Evolutionary conservation across 2,329 filamentous ascomycete species (phyloP).

Genomic region (Ciborinia camelliae): DNA sequence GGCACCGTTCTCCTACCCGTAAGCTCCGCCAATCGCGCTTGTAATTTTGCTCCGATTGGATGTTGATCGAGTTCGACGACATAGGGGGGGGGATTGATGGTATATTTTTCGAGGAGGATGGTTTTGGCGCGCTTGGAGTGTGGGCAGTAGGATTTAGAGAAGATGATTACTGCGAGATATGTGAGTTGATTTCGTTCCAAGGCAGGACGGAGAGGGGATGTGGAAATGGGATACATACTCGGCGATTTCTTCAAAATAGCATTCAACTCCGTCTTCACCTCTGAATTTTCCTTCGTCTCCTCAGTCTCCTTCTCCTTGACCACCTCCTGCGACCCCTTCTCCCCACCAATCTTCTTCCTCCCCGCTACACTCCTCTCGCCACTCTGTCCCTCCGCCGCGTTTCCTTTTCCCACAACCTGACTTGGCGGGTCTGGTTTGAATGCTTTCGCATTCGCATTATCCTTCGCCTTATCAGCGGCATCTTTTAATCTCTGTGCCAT

Average conservation of each 20-base stretch:
- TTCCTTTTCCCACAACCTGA: constrained; percentile 48
- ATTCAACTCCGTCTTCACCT: constrained; percentile 70
- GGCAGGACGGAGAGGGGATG: neutral
- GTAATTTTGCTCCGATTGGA: constrained; percentile 67
- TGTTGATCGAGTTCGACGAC: constrained; percentile 90
- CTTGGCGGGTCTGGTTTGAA: constrained; percentile 57
- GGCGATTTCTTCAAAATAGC: constrained; percentile 79
- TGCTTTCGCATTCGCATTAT: constrained; percentile 64
- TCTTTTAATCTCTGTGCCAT: constrained; percentile 62
- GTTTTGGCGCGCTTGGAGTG: constrained; percentile 81
- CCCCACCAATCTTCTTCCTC: constrained; percentile 43
- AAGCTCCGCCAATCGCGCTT: constrained; percentile 65
- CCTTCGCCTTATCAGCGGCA: constrained; percentile 66
- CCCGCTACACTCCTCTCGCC: constrained; percentile 47
- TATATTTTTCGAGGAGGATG: constrained; percentile 79
- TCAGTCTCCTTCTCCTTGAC: constrained; percentile 32
- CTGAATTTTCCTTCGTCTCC: constrained; percentile 57
- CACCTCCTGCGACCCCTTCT: constrained; percentile 36
- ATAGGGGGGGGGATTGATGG: constrained; percentile 74
- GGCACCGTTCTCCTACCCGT: constrained; percentile 86
- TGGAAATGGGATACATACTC: constrained; percentile 50
- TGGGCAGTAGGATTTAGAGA: constrained; percentile 92
- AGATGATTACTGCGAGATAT: constrained; percentile 75
- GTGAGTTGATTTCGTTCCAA: constrained; percentile 13
- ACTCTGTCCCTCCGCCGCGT: constrained; percentile 34